Evolutionary conservation across 176 grass and related monocot species (phyloP).

Genomic region (Secale cereale): DNA sequence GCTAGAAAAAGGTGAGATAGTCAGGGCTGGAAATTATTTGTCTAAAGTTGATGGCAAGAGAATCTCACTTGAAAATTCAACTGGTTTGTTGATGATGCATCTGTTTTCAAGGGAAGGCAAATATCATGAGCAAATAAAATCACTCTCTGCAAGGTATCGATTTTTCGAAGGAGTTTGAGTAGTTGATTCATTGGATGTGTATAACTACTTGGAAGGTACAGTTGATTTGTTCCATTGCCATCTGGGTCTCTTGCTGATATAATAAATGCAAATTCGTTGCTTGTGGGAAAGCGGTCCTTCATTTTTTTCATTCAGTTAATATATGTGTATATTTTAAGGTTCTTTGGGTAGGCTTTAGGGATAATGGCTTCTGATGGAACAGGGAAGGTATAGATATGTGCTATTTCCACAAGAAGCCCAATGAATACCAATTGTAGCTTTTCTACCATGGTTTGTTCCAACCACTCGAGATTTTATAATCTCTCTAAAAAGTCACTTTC

Average conservation of each 20-base stretch:
- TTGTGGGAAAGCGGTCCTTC: not conserved
- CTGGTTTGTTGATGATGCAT: not conserved
- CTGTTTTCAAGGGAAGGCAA: not conserved
- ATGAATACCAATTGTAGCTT: not conserved
- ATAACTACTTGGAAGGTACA: not conserved
- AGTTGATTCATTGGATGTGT: not conserved
- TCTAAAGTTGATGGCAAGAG: not conserved
- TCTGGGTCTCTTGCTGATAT: not conserved
- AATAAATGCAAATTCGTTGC: not conserved
- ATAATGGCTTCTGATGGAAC: not conserved
- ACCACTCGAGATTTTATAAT: not conserved
- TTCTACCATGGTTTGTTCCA: not conserved
- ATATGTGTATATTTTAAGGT: not conserved
- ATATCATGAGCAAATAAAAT: not conserved
- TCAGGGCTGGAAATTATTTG: not conserved
- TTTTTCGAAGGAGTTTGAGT: not conserved
- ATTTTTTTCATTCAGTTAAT: not conserved
- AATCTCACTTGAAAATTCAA: not conserved
- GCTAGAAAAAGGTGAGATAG: not conserved
- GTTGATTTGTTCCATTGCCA: not conserved
- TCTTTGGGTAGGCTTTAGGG: not conserved
- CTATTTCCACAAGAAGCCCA: not conserved
- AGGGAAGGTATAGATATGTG: not conserved
- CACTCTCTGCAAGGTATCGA: not conserved
- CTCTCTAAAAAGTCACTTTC: not conserved